Percentiles rank a stretch among this genome's conserved stretches.
These are phyloP conservation scores for Hypsizygus ulmarius DNA, from an alignment of 1,284 basidiomycete species.

Conservation along the genomic window DNA sequence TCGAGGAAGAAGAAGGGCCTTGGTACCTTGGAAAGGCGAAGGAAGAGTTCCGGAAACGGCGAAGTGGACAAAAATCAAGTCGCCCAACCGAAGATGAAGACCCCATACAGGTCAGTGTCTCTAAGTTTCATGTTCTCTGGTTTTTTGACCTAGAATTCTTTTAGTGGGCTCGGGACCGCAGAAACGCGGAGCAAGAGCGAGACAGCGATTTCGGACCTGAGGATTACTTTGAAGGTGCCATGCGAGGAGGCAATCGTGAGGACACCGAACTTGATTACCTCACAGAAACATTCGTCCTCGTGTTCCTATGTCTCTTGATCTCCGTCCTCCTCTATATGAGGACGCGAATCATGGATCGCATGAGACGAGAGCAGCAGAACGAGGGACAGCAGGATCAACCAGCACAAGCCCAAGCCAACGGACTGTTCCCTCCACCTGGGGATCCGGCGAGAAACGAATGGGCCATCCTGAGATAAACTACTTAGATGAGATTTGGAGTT, in stretches of 20 bases:
- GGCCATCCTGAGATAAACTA: conserved; percentile 54
- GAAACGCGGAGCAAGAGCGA: conserved; percentile 66
- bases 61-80: conserved; percentile 37
- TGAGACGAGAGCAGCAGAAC: conserved; percentile 56
- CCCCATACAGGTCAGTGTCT: conserved; percentile 55
- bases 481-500: conserved; percentile 11
- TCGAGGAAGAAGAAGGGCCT: conserved; percentile 53
- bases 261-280: conserved; percentile 64
- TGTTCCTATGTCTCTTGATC: conserved; percentile 62
- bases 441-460: conserved; percentile 67
- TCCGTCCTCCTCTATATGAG: conserved; percentile 70
- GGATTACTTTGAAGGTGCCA: conserved; percentile 72
- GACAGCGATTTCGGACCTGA: conserved; percentile 75
- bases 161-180: conserved; percentile 75
- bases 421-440: conserved; percentile 60
- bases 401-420: conserved; percentile 32
- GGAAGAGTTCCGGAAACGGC: conserved; percentile 65
- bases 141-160: conserved; percentile 7
- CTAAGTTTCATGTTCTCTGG: neutral
- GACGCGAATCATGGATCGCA: conserved; percentile 66
- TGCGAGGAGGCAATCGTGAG: conserved; percentile 57
- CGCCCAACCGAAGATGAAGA: conserved; percentile 57
- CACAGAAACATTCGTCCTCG: conserved; percentile 68
- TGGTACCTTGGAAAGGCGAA: conserved; percentile 81
- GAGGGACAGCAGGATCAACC: conserved; percentile 31